phyloP scores from a whole-genome alignment of 176 grass and related monocot genomes.

The Chrysopogon serrulatus region DNA sequence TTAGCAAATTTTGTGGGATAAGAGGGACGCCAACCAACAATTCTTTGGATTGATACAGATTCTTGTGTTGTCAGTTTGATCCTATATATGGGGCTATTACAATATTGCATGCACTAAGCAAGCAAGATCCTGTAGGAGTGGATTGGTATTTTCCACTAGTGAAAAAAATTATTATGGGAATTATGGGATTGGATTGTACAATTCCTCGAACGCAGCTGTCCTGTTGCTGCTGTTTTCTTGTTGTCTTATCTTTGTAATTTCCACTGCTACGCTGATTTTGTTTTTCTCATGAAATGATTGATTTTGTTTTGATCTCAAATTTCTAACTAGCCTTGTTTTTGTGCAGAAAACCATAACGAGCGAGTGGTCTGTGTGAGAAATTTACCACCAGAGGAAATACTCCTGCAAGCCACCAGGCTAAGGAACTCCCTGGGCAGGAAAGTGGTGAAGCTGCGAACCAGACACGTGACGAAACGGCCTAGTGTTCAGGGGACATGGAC shows the following conservation, averaged over 20 bases:
- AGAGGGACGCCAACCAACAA: neutral
- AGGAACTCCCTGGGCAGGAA: slow-evolving; percentile 83
- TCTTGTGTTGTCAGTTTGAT: neutral
- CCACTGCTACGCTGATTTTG: neutral
- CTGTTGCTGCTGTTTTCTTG: neutral
- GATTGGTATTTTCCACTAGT: neutral
- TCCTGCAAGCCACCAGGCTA: slow-evolving; percentile 74
- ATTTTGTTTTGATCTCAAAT: neutral
- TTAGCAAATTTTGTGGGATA: neutral
- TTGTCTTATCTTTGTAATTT: neutral
- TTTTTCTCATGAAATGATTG: neutral
- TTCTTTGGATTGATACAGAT: neutral
- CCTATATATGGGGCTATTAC: neutral
- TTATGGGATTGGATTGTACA: neutral
- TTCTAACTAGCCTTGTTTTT: neutral
- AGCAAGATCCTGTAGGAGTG: neutral
- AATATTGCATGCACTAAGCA: neutral
- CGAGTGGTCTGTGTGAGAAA: slow-evolving; percentile 83
- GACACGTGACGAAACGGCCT: slow-evolving; percentile 67
- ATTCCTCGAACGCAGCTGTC: neutral
- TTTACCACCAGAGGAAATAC: slow-evolving; percentile 59
- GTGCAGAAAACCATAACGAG: slow-evolving; percentile 77
- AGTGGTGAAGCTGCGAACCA: slow-evolving; percentile 85
- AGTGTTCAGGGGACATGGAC: slow-evolving; percentile 89
- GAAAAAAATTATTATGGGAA: neutral